These are phyloP conservation scores for Biscogniauxia mediterranea DNA, from an alignment of 2,329 filamentous ascomycete species.

Conservation along the genomic window DNA sequence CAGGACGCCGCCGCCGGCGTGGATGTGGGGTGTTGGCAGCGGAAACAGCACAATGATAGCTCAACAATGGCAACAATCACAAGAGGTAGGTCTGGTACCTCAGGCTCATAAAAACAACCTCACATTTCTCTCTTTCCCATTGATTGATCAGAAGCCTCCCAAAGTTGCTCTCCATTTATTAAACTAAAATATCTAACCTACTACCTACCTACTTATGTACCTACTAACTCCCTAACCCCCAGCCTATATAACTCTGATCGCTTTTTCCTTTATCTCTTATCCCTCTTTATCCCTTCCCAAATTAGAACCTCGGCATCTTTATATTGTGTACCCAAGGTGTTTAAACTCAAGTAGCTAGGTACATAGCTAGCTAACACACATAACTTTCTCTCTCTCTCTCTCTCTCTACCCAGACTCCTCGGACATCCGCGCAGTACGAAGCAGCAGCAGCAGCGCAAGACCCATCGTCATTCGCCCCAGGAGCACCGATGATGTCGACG, in stretches of 20 bases:
- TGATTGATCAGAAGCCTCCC: too few species aligned
- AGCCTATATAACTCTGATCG: too few species aligned
- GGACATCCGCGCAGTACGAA: too few species aligned
- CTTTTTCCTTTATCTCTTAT: too few species aligned
- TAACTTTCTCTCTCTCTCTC: neutral
- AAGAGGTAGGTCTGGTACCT: neutral
- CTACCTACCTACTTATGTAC: neutral
- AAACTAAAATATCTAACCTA: too few species aligned
- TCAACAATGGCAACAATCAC: neutral
- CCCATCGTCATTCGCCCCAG: neutral
- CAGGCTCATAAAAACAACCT: slow-evolving; percentile 1
- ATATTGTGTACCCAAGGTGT: too few species aligned
- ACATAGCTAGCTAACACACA: too few species aligned
- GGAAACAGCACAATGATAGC: neutral
- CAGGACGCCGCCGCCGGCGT: slow-evolving; percentile 8
- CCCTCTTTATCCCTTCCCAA: neutral
- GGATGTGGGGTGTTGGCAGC: slow-evolving; percentile 1
- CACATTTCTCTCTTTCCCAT: neutral
- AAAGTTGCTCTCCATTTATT: too few species aligned
- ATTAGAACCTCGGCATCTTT: too few species aligned
- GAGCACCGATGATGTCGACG: neutral
- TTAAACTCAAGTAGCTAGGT: too few species aligned
- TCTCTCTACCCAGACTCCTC: too few species aligned
- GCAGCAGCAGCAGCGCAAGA: neutral
- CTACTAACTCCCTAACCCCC: neutral